Evolutionary conservation across 2,329 filamentous ascomycete genomes (phyloP), one percentile per base, ranked within the genome.

Genomic region (Stenocarpella maydis): DNA sequence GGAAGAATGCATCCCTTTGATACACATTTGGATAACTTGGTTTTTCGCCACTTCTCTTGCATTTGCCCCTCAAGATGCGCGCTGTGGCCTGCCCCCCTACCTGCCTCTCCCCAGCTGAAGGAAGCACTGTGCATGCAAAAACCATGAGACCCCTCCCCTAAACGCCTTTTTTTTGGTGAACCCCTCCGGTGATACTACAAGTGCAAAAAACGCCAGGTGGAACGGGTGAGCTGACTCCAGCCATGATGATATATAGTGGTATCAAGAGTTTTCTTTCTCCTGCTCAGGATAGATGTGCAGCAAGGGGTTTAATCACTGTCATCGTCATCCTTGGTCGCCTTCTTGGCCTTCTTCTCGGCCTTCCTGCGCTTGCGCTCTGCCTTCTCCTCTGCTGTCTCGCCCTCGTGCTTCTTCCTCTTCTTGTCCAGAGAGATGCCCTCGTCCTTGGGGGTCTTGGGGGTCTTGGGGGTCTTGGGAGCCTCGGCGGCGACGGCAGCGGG

Each of bases 361-460:
- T 77, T 77, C 69, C 74, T 74, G 50, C 74, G 74, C 72, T 77
- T 77, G 67, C 76, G 74, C 74, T 77, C 76, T 0, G 76, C 86
- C 81, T 87, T 88, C 80, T 90, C 90, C 77, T 93, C 90, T 31
- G 89, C 82, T 19, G 89, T 91, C 83, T 94, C 91, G 76, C 91
- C 91, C 43, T 93, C 91, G 79, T 93, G 91, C 86, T 94, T 90
- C 84, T 93, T 92, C 76, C 91, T 88, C 85, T 93, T 96, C 87
- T 94, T 94, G 83, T 91, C 90, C 81, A 90, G 87, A 80, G 88
- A 91, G 82, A 76, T 83, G 64, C 89, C 87, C 75, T 88, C 86
- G 64, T 88, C 86, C 67, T 71, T 71, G 61, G 61, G 49, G 5
- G 53, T 65, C 63, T 71, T 71, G 61, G 61, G 49, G 5, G 53